Conservation (phyloP, 192 early-diverging fungal genomes). For the Coemansia sp. region DNA sequence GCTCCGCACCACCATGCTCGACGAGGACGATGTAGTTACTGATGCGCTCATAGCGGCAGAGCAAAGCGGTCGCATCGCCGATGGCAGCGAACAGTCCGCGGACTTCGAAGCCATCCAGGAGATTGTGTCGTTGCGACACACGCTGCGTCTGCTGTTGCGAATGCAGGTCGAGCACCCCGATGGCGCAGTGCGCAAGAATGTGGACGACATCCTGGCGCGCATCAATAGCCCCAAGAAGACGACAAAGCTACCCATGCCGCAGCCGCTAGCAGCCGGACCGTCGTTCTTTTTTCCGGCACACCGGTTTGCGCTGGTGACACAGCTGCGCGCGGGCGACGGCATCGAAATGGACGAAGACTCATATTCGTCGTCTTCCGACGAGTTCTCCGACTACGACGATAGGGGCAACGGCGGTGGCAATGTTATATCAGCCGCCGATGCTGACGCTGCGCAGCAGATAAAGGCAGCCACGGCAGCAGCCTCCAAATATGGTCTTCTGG, state of each 20-base stretch:
- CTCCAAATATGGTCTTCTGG: slow-evolving; percentile 2
- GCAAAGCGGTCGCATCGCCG: slow-evolving; percentile 7
- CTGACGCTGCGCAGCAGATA: not conserved
- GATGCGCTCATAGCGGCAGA: slow-evolving; percentile 23
- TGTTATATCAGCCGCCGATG: not conserved
- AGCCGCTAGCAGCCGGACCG: slow-evolving; percentile 28
- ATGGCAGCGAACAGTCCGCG: slow-evolving; percentile 20
- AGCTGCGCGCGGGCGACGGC: slow-evolving; percentile 9
- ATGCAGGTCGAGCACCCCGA: slow-evolving; percentile 39
- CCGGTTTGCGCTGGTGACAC: slow-evolving; percentile 19
- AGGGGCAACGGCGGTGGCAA: not conserved
- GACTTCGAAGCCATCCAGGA: slow-evolving; percentile 50
- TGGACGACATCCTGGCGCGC: slow-evolving; percentile 26
- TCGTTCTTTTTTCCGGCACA: slow-evolving; percentile 41
- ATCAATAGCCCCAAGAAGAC: slow-evolving; percentile 37
- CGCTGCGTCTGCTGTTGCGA: slow-evolving; percentile 35
- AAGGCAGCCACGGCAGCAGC: slow-evolving; percentile 10
- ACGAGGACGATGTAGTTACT: slow-evolving; percentile 41
- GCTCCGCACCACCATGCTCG: slow-evolving; percentile 29
- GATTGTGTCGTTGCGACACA: slow-evolving; percentile 28
- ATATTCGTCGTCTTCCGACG: slow-evolving; percentile 42
- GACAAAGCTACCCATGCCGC: slow-evolving; percentile 31
- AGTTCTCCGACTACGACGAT: slow-evolving; percentile 32
- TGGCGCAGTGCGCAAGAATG: slow-evolving; percentile 24
- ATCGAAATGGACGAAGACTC: slow-evolving; percentile 21